A percentile compares a stretch with the other conserved stretches of the same genome.
Evolutionary conservation across 2,329 filamentous ascomycete genomes (phyloP).

Genomic region (Colletotrichum sojae): DNA sequence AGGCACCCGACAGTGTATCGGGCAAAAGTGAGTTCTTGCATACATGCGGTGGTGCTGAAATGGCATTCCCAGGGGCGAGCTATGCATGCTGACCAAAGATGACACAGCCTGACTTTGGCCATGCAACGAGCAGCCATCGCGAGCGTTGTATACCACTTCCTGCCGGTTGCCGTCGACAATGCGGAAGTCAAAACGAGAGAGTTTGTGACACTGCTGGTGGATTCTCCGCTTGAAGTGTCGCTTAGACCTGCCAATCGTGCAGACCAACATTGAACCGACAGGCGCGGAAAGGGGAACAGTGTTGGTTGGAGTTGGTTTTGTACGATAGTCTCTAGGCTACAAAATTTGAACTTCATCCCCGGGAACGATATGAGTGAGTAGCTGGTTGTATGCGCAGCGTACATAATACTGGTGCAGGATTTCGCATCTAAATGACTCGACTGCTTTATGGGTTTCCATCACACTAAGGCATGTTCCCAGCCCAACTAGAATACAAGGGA

Average conservation of each 20-base stretch:
- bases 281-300: too few species aligned
- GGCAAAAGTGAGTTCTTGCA: constrained; percentile 20
- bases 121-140: constrained; percentile 15
- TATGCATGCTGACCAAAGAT: not conserved
- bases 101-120: constrained; percentile 12
- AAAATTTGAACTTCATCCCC: too few species aligned
- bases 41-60: not conserved
- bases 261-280: too few species aligned
- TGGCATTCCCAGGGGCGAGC: not conserved
- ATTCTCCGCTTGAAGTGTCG: constrained; percentile 10
- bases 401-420: too few species aligned
- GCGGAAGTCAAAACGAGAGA: not conserved
- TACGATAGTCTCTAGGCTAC: too few species aligned
- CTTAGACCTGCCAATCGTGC: not conserved
- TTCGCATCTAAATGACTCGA: too few species aligned
- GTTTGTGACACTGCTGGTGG: constrained; percentile 15
- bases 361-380: too few species aligned
- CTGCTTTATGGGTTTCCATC: too few species aligned
- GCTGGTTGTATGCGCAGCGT: too few species aligned
- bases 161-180: not conserved
- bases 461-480: too few species aligned
- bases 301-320: not conserved
- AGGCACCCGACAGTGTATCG: constrained; percentile 29
- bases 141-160: constrained; percentile 1
- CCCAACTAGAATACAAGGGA: too few species aligned